These are phyloP conservation scores for Chlorociboria aeruginascens DNA, from an alignment of 495 filamentous ascomycete genomes.

Conservation along the genomic window DNA sequence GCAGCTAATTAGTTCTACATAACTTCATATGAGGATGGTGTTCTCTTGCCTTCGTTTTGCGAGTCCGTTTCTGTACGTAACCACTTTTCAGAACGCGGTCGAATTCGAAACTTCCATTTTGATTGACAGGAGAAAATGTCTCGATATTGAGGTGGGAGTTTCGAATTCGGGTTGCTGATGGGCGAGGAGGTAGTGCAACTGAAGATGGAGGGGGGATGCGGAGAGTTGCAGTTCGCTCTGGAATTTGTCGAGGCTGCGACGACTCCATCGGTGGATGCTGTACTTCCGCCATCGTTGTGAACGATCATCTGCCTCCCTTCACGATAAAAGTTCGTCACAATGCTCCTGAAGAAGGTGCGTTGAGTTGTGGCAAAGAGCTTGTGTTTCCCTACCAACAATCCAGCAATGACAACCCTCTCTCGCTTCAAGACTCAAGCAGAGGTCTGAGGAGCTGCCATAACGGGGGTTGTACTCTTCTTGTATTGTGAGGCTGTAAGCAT, in stretches of 20 bases:
- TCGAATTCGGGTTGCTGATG: constrained; percentile 19
- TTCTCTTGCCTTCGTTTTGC: constrained; percentile 73
- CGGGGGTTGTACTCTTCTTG: too few relatives aligned
- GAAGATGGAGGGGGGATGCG: constrained; percentile 10
- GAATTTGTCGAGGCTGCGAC: constrained; percentile 16
- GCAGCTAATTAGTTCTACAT: constrained; percentile 22
- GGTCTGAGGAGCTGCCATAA: too few relatives aligned
- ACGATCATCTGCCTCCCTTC: neutral
- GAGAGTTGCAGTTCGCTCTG: constrained; percentile 10
- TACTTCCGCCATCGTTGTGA: constrained; percentile 13
- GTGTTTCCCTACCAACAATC: neutral
- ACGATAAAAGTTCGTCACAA: neutral
- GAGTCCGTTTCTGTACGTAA: constrained; percentile 71
- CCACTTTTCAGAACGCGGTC: constrained; percentile 87
- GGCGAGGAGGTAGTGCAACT: constrained; percentile 8
- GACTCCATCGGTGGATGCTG: constrained; percentile 7
- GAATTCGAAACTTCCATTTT: constrained; percentile 91
- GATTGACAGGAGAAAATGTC: constrained; percentile 70
- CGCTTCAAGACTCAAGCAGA: too few relatives aligned
- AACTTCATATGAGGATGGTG: neutral
- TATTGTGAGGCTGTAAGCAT: neutral
- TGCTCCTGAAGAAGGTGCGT: neutral
- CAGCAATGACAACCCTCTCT: too few relatives aligned
- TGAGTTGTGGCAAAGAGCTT: neutral
- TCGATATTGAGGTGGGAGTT: constrained; percentile 45